Base-by-base conservation (phyloP, 495 filamentous ascomycete species). In the Neurospora pannonica region DNA sequence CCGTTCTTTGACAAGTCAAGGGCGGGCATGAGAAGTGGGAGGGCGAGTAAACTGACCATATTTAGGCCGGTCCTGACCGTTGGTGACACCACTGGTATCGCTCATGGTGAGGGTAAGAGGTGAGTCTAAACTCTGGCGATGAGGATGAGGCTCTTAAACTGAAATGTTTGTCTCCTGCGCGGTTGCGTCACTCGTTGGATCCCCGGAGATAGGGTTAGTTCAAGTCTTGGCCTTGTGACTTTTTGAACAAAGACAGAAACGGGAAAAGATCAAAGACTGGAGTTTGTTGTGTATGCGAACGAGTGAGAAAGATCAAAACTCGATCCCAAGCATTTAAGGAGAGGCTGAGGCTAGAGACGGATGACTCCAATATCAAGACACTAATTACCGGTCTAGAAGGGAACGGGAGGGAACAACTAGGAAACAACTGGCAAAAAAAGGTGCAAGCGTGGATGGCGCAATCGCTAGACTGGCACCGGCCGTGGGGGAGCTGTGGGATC, bases 41-140 rank as follows among this genome's bases (percentile, higher is more conserved):
- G 46, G 37, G 4, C 21, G 71, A 69, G 62, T 69, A 72, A 60
- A 85, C 84, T 85, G 79, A 86, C 84, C 81, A 77, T 84, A 85
- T 79, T 78, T 80, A 24, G 77, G 76, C 71, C 40, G 60, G 4
- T 40, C 37, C 46, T 73, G 70, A 67, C 77, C 76, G 42, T 75
- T 75, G 73, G 8, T 60, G 39, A 54, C 28, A 36, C n/a, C 38
- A 38, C 71, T 72, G 62, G 75, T 71, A 39, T 70, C 71, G 73
- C 74, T 80, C 73, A 76, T 73, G 70, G 60, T 31, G 74, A 69
- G 34, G 34, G 38, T 21, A 10, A 28, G 42, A 37, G 67, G 28
- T 71, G 70, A 40, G 37, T 21, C 31, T 36, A 69, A 43, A 71
- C 70, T 46, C 70, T 71, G 13, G 70, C 28, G 9, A 43, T 43